Evolutionary conservation across 805 yeast species (phyloP).

Genomic region (Zygosaccharomyces bisporus): DNA sequence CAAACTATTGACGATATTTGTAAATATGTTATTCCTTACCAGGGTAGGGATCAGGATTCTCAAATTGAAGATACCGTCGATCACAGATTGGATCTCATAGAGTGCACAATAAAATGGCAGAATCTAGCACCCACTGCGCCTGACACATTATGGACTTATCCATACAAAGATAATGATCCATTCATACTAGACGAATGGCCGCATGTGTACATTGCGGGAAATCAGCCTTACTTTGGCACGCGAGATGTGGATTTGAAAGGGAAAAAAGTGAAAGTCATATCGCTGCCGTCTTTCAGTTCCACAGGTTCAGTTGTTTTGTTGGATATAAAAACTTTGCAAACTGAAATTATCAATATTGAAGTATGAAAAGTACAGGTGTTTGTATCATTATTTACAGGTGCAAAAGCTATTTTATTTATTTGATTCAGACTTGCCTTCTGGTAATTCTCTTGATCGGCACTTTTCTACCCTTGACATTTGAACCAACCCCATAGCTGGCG

Average conservation of each 20-base stretch:
- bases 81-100: constrained; percentile 52
- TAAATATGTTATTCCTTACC: constrained; percentile 54
- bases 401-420: background rate
- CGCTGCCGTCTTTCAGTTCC: constrained; percentile 65
- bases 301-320: constrained; percentile 64
- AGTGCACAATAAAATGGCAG: constrained; percentile 74
- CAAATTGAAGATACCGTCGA: constrained; percentile 23
- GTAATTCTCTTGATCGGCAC: constrained; percentile 42
- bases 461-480: constrained; percentile 49
- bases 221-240: constrained; percentile 62
- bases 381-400: constrained; percentile 10
- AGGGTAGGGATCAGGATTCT: constrained; percentile 31
- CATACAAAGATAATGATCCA: constrained; percentile 74
- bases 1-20: constrained; percentile 77
- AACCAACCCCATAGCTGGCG: constrained; percentile 52
- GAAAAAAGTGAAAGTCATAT: constrained; percentile 49
- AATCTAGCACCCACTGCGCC: constrained; percentile 93
- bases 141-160: constrained; percentile 88
- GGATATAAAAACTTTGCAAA: constrained; percentile 53
- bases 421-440: constrained; percentile 2
- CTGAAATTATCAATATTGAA: constrained; percentile 44
- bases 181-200: constrained; percentile 78
- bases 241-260: constrained; percentile 39
- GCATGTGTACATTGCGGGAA: constrained; percentile 82
- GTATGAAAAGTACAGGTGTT: constrained; percentile 10